These are phyloP conservation scores for Kockiozyma suomiensis DNA, from an alignment of 805 yeast species.

Conservation along the genomic window DNA sequence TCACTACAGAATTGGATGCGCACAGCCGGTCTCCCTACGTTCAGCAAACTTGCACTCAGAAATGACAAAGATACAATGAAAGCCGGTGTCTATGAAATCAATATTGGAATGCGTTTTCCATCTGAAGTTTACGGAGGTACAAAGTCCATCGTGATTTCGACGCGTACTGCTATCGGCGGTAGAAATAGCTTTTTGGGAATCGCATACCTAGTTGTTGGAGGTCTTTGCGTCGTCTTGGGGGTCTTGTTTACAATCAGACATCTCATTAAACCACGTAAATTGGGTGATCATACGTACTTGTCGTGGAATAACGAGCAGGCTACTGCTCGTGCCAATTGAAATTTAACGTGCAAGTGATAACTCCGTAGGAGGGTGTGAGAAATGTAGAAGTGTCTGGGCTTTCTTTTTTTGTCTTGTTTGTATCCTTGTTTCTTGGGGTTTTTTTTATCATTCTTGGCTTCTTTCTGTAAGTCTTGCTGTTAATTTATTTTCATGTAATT, in stretches of 20 bases:
- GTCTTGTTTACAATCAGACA: constrained; percentile 78
- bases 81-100: constrained; percentile 70
- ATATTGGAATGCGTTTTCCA: constrained; percentile 74
- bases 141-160: constrained; percentile 77
- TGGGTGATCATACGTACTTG: constrained; percentile 77
- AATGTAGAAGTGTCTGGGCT: background rate
- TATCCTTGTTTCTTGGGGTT: background rate
- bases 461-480: background rate
- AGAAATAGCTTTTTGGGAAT: constrained; percentile 82
- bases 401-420: background rate
- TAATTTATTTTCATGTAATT: background rate
- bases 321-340: background rate
- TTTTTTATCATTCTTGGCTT: background rate
- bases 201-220: constrained; percentile 83
- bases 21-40: constrained; percentile 89
- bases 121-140: constrained; percentile 85
- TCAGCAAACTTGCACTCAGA: constrained; percentile 78
- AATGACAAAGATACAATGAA: constrained; percentile 60
- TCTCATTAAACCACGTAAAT: constrained; percentile 76
- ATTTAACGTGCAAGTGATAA: too few relatives aligned
- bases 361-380: too few relatives aligned
- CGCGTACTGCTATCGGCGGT: constrained; percentile 85
- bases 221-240: constrained; percentile 69
- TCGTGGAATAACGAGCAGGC: constrained; percentile 44
- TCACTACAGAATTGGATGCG: constrained; percentile 97